Base-by-base conservation (phyloP, 768 basidiomycete species). In the Leccinellum albellum region DNA sequence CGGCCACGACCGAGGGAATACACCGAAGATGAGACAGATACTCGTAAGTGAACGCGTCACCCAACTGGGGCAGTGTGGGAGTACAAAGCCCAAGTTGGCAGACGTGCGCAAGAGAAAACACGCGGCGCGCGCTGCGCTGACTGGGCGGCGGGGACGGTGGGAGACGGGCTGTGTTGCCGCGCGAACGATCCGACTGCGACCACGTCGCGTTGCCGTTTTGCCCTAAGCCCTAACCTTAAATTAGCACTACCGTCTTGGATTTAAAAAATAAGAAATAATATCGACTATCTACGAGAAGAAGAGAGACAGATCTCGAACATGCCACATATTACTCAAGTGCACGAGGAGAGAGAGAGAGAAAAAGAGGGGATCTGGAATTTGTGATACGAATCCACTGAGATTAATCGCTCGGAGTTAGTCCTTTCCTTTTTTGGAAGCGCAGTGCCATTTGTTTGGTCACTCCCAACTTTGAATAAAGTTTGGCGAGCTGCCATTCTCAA, bases 151-250 rank as follows among this genome's bases (percentile, higher is more conserved):
- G 52, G 20, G 55, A 40, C 45, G 50, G 59, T 57, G 63, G 47
- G 65, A 56, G 23, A 52, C 24, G 50, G 60, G 66, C 62, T 54
- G 60, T 62, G 61, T n/a, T 49, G 29, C 23, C 31, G 50, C 40
- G 46, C 24, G 15, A 40, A 17, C 20, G 40, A 32, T 32, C 31
- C 3, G 31, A 31, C 37, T 40, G 37, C 37, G 37, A 40, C 37
- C 35, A 8, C 35, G 29, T 31, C 29, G 29, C 29, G 29, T 7
- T 50, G 31, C 33, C 33, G 44, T 44, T 17, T 47, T 56, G 49
- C 67, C 70, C 70, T 72, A 12, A 47, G 65, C 70, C 71, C 70
- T 71, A 71, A 69, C 67, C 70, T 63, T 59, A 66, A 51, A 54
- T 35, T 64, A 58, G 63, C 13, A 51, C 46, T 52, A 15, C 10